These are phyloP conservation scores for Microcyclosporella mali DNA, from an alignment of 2,329 filamentous ascomycete species.

Conservation along the genomic window DNA sequence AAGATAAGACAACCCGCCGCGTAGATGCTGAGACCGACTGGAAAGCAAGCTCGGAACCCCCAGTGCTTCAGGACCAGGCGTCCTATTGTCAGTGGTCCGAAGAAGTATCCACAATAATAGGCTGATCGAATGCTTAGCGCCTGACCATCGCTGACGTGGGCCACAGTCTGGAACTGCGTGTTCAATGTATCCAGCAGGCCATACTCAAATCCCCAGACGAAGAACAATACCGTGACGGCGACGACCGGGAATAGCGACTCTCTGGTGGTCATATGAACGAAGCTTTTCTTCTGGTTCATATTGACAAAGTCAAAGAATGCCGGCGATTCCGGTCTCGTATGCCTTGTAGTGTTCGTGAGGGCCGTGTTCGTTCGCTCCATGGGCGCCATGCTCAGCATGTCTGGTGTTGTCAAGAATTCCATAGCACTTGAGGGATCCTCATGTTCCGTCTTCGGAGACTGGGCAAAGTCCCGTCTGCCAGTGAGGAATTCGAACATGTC, in stretches of 20 bases:
- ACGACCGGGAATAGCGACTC: conserved; percentile 68
- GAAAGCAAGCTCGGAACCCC: conserved; percentile 59
- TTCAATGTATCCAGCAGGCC: conserved; percentile 80
- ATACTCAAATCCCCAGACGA: conserved; percentile 87
- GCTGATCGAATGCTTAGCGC: conserved; percentile 62
- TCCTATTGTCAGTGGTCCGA: conserved; percentile 64
- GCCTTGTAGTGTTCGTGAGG: conserved; percentile 35
- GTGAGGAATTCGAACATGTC: conserved; percentile 50
- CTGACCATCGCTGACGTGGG: conserved; percentile 55
- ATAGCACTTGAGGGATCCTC: conserved; percentile 39
- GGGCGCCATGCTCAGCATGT: conserved; percentile 29
- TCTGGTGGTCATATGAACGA: conserved; percentile 56
- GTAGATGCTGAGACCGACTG: conserved; percentile 55
- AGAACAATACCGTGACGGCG: conserved; percentile 73
- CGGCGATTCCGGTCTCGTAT: conserved; percentile 33
- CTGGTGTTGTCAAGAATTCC: conserved; percentile 50
- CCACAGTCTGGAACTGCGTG: conserved; percentile 57
- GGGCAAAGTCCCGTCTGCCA: conserved; percentile 4
- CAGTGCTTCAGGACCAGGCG: conserved; percentile 50
- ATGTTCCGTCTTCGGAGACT: not conserved
- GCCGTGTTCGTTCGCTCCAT: conserved; percentile 35
- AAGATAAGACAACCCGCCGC: conserved; percentile 57
- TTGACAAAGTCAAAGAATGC: conserved; percentile 74
- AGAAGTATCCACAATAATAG: conserved; percentile 66
- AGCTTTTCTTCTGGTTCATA: conserved; percentile 61